A percentile compares a stretch with the other conserved stretches of the same genome.
phyloP scores from a whole-genome alignment of 2,329 filamentous ascomycete species.

The Aspergillus felis region DNA sequence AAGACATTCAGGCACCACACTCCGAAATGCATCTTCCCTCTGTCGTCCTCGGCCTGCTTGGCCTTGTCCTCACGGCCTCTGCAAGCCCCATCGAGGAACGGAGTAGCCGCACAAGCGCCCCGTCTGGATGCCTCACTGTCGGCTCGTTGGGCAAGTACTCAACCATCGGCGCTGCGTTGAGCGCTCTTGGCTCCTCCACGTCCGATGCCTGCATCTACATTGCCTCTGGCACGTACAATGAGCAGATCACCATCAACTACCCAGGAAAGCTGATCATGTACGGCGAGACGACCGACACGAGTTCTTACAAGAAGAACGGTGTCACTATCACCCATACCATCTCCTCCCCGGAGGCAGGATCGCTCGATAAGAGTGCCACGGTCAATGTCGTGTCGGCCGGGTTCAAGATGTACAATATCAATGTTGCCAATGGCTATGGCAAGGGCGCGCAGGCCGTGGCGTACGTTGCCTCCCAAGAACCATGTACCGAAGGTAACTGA shows the following conservation, averaged over 20 bases:
- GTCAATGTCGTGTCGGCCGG: constrained; percentile 25
- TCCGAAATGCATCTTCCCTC: constrained; percentile 7
- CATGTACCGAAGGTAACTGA: neutral
- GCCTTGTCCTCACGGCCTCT: neutral
- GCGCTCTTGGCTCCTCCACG: constrained; percentile 20
- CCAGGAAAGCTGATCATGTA: constrained; percentile 28
- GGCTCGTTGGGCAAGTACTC: constrained; percentile 18
- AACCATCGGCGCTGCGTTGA: constrained; percentile 24
- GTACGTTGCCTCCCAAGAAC: constrained; percentile 9
- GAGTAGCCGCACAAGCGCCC: constrained; percentile 15
- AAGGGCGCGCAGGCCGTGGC: constrained; percentile 33
- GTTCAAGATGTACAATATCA: constrained; percentile 35
- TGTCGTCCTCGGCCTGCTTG: constrained; percentile 11
- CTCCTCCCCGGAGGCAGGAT: constrained; percentile 26
- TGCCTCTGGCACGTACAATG: constrained; percentile 28
- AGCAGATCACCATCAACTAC: constrained; percentile 29
- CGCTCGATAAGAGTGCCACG: constrained; percentile 29
- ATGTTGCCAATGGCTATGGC: constrained; percentile 34
- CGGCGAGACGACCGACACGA: constrained; percentile 27
- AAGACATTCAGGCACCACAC: too few relatives aligned
- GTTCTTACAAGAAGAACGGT: constrained; percentile 27
- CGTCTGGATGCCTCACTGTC: constrained; percentile 24
- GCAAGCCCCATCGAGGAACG: constrained; percentile 9
- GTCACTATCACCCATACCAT: constrained; percentile 32
- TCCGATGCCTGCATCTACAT: constrained; percentile 31